Conservation (phyloP, 2,329 filamentous ascomycete species). For the Alternaria tenuissima region DNA sequence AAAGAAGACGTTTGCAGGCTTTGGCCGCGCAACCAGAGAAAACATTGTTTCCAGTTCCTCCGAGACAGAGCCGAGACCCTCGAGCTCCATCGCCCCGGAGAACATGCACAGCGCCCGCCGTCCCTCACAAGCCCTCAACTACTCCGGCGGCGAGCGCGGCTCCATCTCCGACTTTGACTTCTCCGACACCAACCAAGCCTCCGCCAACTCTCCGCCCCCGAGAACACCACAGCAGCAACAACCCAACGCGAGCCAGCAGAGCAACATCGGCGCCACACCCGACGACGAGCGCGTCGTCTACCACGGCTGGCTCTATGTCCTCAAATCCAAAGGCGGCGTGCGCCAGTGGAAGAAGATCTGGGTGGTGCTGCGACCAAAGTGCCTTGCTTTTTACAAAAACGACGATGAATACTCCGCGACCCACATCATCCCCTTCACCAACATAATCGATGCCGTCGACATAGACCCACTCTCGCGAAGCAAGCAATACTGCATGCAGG, state of each 20-base stretch:
- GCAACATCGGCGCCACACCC: constrained; percentile 55
- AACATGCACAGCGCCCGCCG: constrained; percentile 56
- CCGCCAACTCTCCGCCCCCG: constrained; percentile 56
- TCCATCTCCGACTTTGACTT: constrained; percentile 91
- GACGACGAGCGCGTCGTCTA: constrained; percentile 91
- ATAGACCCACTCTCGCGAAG: constrained; percentile 86
- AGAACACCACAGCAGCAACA: constrained; percentile 39
- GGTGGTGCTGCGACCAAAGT: constrained; percentile 87
- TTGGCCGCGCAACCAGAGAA: constrained; percentile 44
- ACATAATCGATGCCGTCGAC: constrained; percentile 89
- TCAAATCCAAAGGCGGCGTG: constrained; percentile 83
- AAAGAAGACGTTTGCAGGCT: constrained; percentile 56
- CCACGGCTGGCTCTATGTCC: constrained; percentile 87
- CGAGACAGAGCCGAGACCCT: constrained; percentile 51
- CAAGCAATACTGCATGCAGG: constrained; percentile 86
- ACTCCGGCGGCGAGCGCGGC: constrained; percentile 72
- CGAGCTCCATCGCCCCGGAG: constrained; percentile 37
- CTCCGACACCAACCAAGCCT: constrained; percentile 72
- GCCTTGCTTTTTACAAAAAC: constrained; percentile 90
- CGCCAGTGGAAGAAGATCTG: constrained; percentile 95
- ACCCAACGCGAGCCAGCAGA: constrained; percentile 70
- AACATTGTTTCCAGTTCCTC: constrained; percentile 56
- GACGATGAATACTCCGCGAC: constrained; percentile 87
- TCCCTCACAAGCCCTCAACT: constrained; percentile 69
- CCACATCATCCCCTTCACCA: constrained; percentile 79